These are phyloP conservation scores for Naganishia liquefaciens DNA, from an alignment of 1,284 basidiomycete genomes.

Conservation along the genomic window DNA sequence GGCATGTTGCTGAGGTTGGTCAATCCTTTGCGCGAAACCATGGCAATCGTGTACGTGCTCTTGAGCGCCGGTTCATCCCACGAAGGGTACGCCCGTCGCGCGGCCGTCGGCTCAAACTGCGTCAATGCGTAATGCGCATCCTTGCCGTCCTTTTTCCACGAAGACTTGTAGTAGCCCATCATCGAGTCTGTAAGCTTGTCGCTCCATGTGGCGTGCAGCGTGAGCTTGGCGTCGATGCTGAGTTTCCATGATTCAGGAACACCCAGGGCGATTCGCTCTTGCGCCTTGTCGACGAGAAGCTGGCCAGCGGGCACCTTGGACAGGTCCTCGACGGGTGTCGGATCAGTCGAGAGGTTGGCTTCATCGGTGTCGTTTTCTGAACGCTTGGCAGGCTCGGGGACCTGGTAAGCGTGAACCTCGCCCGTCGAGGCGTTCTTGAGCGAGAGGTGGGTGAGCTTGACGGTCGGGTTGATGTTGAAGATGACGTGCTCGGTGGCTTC, in stretches of 20 bases:
- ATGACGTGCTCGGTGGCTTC: slow-evolving; percentile 65
- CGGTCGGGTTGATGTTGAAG: slow-evolving; percentile 68
- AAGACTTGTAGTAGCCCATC: slow-evolving; percentile 56
- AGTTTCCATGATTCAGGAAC: slow-evolving; percentile 67
- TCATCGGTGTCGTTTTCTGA: slow-evolving; percentile 15
- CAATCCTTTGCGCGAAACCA: slow-evolving; percentile 71
- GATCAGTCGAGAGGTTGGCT: slow-evolving; percentile 23
- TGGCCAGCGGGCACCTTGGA: slow-evolving; percentile 25
- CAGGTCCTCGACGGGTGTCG: slow-evolving; percentile 23
- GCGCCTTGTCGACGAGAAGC: slow-evolving; percentile 60
- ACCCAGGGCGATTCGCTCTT: slow-evolving; percentile 66
- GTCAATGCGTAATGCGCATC: slow-evolving; percentile 68
- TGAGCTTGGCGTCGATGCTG: slow-evolving; percentile 64
- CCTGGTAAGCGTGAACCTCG: slow-evolving; percentile 54
- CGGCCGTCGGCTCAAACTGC: slow-evolving; percentile 73
- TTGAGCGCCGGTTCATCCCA: slow-evolving; percentile 96
- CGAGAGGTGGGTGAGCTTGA: slow-evolving; percentile 68
- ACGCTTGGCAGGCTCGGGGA: slow-evolving; percentile 45
- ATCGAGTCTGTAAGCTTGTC: slow-evolving; percentile 67
- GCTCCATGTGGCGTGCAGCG: slow-evolving; percentile 54
- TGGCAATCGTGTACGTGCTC: slow-evolving; percentile 76
- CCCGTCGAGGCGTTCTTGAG: slow-evolving; percentile 63
- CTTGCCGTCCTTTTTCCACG: slow-evolving; percentile 53
- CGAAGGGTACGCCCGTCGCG: slow-evolving; percentile 54
- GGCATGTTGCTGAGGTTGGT: slow-evolving; percentile 79